Evolutionary conservation across 305 asterid species (phyloP).

Genomic region (Fraxinus platypoda): DNA sequence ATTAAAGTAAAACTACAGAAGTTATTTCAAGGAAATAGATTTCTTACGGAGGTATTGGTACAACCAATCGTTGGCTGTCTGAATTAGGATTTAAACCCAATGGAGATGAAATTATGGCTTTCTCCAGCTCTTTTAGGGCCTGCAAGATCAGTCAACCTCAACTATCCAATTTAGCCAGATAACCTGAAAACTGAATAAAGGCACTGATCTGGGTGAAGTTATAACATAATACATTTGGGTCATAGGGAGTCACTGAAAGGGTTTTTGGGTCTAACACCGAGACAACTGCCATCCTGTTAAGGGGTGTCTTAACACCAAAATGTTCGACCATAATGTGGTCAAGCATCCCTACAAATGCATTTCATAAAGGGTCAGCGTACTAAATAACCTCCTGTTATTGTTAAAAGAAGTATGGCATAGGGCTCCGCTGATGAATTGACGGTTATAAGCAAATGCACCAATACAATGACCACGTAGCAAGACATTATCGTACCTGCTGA

Average conservation of each 20-base stretch:
- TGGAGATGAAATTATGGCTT: slow-evolving; percentile 83
- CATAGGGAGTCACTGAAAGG: slow-evolving; percentile 75
- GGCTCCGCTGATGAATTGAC: neutral
- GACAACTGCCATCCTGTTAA: slow-evolving; percentile 83
- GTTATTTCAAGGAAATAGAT: neutral
- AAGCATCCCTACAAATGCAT: slow-evolving; percentile 68
- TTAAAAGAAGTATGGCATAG: neutral
- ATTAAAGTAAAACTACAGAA: neutral
- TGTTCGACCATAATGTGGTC: slow-evolving; percentile 90
- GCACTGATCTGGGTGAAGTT: slow-evolving; percentile 15
- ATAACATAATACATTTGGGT: slow-evolving; percentile 62
- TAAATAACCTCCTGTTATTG: slow-evolving; percentile 1
- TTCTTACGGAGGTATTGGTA: slow-evolving; percentile 88
- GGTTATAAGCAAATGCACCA: neutral
- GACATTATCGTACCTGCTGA: slow-evolving; percentile 53
- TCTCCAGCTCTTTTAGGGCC: slow-evolving; percentile 86
- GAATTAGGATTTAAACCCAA: slow-evolving; percentile 82
- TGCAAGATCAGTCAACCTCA: slow-evolving; percentile 33
- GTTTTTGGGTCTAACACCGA: slow-evolving; percentile 87
- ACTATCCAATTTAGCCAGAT: neutral
- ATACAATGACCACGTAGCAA: neutral
- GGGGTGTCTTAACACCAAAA: slow-evolving; percentile 68
- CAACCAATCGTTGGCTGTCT: slow-evolving; percentile 66
- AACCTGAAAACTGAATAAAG: neutral
- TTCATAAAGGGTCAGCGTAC: neutral